Evolutionary conservation across 2,329 filamentous ascomycete species (phyloP).

Genomic region (Pseudocercospora pini-densiflorae): DNA sequence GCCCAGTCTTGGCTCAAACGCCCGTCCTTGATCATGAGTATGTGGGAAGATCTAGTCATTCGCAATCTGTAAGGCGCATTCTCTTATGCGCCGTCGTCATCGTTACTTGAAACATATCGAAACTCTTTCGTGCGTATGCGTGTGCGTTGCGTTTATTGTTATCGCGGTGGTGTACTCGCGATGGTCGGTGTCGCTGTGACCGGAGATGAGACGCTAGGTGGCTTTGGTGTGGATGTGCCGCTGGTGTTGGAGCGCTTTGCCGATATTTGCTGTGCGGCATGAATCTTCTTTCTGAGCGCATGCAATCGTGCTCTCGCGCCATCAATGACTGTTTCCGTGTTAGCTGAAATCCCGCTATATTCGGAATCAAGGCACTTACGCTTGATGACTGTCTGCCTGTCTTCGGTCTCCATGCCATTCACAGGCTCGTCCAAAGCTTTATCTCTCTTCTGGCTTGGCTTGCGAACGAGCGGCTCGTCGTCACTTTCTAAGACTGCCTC

Average conservation of each 20-base stretch:
- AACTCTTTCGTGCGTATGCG: slow-evolving; percentile 1
- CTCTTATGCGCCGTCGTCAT: slow-evolving; percentile 1
- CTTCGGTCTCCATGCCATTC: slow-evolving; percentile 67
- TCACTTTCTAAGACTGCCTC: slow-evolving; percentile 92
- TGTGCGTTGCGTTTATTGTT: slow-evolving; percentile 12
- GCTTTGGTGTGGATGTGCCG: slow-evolving; percentile 26
- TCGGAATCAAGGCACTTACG: slow-evolving; percentile 50
- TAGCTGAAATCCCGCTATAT: slow-evolving; percentile 45
- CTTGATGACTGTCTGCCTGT: slow-evolving; percentile 73
- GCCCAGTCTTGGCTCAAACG: not conserved
- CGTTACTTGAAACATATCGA: slow-evolving; percentile 4
- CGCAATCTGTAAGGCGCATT: slow-evolving; percentile 6
- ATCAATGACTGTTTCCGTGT: slow-evolving; percentile 48
- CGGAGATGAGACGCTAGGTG: slow-evolving; percentile 19
- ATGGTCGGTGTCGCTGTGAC: slow-evolving; percentile 22
- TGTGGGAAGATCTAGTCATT: not conserved
- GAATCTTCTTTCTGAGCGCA: slow-evolving; percentile 52
- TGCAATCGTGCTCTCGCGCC: slow-evolving; percentile 49
- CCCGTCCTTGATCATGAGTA: not conserved
- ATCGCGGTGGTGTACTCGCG: slow-evolving; percentile 28
- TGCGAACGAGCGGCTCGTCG: slow-evolving; percentile 56
- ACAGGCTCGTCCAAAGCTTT: slow-evolving; percentile 53
- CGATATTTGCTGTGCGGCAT: slow-evolving; percentile 41
- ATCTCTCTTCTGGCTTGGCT: slow-evolving; percentile 52
- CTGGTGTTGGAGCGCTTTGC: slow-evolving; percentile 30